Evolutionary conservation across 441 rosid species (phyloP).

Genomic region (Capsella rubella): DNA sequence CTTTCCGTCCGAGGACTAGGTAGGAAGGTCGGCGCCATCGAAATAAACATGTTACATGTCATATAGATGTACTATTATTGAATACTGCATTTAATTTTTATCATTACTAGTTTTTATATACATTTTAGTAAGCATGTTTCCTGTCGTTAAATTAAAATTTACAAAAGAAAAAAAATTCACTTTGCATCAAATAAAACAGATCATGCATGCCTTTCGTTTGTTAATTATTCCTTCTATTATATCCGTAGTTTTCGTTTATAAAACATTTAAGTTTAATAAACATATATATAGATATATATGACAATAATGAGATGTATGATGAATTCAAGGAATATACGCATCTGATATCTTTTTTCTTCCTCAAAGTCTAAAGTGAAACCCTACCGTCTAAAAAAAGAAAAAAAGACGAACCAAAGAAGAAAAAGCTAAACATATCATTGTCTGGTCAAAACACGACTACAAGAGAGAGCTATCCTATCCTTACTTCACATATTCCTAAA

Average conservation of each 20-base stretch:
- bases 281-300: neutral
- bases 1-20: neutral
- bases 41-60: conserved; percentile 9
- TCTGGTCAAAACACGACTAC: neutral
- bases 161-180: neutral
- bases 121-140: neutral
- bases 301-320: conserved; percentile 11
- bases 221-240: neutral
- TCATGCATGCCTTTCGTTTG: neutral
- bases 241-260: neutral
- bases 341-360: conserved; percentile 25
- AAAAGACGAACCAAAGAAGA: conserved; percentile 18
- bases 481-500: neutral
- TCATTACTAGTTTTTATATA: too few relatives aligned
- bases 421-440: conserved; percentile 22
- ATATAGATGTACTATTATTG: too few relatives aligned
- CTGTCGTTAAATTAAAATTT: too few relatives aligned
- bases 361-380: conserved; percentile 12
- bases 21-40: conserved; percentile 10
- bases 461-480: conserved; percentile 18
- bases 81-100: too few relatives aligned
- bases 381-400: conserved; percentile 18
- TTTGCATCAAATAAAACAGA: neutral
- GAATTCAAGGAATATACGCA: conserved; percentile 34
- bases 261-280: neutral